A percentile compares a stretch with the other conserved stretches of the same genome.
phyloP scores from a whole-genome alignment of 805 yeast genomes.

The Kurtzmaniella cleridarum region DNA sequence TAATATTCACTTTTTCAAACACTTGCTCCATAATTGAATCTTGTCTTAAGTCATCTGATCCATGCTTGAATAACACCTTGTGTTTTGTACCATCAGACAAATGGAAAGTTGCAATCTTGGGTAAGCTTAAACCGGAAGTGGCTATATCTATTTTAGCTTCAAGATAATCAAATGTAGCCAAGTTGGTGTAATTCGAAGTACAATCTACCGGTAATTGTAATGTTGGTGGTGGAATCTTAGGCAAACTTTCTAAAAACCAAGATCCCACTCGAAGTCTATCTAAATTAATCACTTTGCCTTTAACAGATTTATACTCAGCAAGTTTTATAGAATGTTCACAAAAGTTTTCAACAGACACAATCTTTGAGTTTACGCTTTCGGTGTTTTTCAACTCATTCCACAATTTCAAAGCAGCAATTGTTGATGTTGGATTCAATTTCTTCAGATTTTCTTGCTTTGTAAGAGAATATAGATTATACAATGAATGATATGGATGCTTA shows the following conservation, averaged over 20 bases:
- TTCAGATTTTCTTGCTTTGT: conserved; percentile 37
- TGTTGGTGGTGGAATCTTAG: conserved; percentile 67
- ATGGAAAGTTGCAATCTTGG: conserved; percentile 62
- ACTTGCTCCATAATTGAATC: conserved; percentile 98
- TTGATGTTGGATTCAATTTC: conserved; percentile 28
- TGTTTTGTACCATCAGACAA: conserved; percentile 56
- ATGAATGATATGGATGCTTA: conserved; percentile 68
- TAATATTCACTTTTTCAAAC: conserved; percentile 74
- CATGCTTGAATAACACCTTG: conserved; percentile 69
- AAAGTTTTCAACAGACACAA: conserved; percentile 42
- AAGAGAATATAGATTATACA: conserved; percentile 59
- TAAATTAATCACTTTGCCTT: conserved; percentile 26
- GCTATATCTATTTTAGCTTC: conserved; percentile 55
- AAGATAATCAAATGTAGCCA: conserved; percentile 46
- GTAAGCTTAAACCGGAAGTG: conserved; percentile 77
- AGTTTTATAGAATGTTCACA: conserved; percentile 47
- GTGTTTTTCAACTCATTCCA: conserved; percentile 33
- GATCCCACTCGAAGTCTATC: conserved; percentile 23
- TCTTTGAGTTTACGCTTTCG: conserved; percentile 15
- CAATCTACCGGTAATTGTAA: conserved; percentile 35
- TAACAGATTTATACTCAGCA: conserved; percentile 41
- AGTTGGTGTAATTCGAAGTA: conserved; percentile 37
- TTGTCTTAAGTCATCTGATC: conserved; percentile 88
- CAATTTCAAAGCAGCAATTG: conserved; percentile 46
- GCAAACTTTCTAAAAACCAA: conserved; percentile 57